Evolutionary conservation across 106 monocot genomes (phyloP), one percentile per base, ranked within the genome.

Genomic region (Agapanthus africanus): DNA sequence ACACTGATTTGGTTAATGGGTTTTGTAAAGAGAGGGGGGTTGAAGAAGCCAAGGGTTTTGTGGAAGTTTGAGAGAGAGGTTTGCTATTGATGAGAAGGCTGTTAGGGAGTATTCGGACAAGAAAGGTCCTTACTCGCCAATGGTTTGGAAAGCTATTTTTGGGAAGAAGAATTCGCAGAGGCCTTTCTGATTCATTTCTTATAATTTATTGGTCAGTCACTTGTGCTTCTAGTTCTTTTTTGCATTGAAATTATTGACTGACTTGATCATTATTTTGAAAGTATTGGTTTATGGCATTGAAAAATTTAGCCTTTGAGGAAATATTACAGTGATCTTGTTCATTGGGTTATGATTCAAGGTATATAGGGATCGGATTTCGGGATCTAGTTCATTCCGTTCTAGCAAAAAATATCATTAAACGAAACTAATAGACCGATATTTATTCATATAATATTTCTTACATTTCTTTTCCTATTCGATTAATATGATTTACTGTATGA

Each of bases 71-170:
- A 70, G 80, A 35, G 87, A 92, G 75, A 85, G 79, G 52, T 81
- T 84, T 67, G 79, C 79, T 36, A 60, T 90, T 36, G 97, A 99
- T 79, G 92, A 92, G 32, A 92, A 76, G 70, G 81, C 79, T 34
- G 71, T 92, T n/a, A 89, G 90, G 28, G 97, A 92, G 70, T 79
- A 99, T 65, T 71, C 92, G 82, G 84, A 99, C 59, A 92, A 92
- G 84, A 99, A 87, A 71, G 97, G 97, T 4, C 91, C 97, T 13
- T 90, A 79, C 39, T 78, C 83, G 4, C 84, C 84, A 0, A 67
- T 76, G 68, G 82, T 88, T 49, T 86, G 78, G 82, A 87, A 99
- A 69, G 97, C 82, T 19, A 89, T 92, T 52, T 92, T 90, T 74
- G 89, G 92, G 18, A 82, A 84, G 62, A 97, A 87, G 73, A 63